phyloP scores from a whole-genome alignment of 352 stramenopile species.

The Pythium aphanidermatum region DNA sequence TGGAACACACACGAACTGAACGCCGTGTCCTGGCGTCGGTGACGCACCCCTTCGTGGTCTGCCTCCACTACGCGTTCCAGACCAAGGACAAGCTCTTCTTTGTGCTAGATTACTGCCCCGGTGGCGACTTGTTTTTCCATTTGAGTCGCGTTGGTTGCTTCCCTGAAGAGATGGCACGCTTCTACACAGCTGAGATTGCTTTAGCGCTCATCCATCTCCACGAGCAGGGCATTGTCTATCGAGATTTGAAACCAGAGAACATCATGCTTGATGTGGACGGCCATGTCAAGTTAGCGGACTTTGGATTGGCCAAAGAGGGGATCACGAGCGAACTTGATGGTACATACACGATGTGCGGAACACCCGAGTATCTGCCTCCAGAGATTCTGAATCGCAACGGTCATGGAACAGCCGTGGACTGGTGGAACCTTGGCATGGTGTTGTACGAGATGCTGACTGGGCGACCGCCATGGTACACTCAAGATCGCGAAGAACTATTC shows the following conservation, averaged over 20 bases:
- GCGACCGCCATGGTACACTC: constrained; percentile 71
- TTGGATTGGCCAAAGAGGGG: constrained; percentile 73
- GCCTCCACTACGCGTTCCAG: constrained; percentile 87
- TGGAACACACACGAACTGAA: constrained; percentile 80
- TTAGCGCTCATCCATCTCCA: constrained; percentile 81
- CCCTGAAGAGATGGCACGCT: constrained; percentile 75
- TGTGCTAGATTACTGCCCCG: constrained; percentile 83
- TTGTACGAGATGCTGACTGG: constrained; percentile 82
- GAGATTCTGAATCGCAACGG: constrained; percentile 78
- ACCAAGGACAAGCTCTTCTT: constrained; percentile 81
- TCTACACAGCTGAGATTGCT: constrained; percentile 84
- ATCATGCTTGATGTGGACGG: constrained; percentile 85
- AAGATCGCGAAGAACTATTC: constrained; percentile 74
- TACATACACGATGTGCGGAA: constrained; percentile 84
- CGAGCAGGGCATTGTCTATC: constrained; percentile 78
- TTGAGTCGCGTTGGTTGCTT: constrained; percentile 71
- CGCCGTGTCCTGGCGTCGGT: constrained; percentile 77
- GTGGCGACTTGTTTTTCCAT: constrained; percentile 82
- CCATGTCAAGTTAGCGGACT: constrained; percentile 78
- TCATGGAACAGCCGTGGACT: constrained; percentile 78
- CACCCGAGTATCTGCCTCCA: constrained; percentile 78
- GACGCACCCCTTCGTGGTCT: constrained; percentile 84
- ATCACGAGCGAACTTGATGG: constrained; percentile 64
- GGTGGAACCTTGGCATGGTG: constrained; percentile 82
- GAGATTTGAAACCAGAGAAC: constrained; percentile 83